These are phyloP conservation scores for Fusarium algeriense DNA, from an alignment of 2,329 filamentous ascomycete genomes.

Conservation along the genomic window DNA sequence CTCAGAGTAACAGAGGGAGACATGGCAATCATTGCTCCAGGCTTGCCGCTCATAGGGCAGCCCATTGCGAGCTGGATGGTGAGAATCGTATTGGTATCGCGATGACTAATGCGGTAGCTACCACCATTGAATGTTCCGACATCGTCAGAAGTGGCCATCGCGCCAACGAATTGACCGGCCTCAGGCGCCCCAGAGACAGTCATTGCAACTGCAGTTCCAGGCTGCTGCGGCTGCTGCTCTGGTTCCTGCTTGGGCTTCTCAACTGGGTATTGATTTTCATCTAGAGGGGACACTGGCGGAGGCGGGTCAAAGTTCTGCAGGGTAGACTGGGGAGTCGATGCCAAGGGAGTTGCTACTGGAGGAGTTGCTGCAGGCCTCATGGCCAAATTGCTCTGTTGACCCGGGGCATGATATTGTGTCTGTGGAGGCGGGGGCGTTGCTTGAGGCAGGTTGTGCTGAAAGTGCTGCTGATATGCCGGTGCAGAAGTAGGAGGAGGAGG, in stretches of 20 bases:
- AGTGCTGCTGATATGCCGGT: slow-evolving; percentile 41
- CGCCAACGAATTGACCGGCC: slow-evolving; percentile 72
- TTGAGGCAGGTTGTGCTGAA: slow-evolving; percentile 43
- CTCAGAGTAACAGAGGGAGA: slow-evolving; percentile 86
- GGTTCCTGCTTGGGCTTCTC: slow-evolving; percentile 48
- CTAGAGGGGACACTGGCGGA: slow-evolving; percentile 42
- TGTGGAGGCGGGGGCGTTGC: slow-evolving; percentile 40
- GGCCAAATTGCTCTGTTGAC: slow-evolving; percentile 37
- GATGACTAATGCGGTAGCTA: slow-evolving; percentile 91
- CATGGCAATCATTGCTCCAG: slow-evolving; percentile 96
- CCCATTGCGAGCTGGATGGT: slow-evolving; percentile 92
- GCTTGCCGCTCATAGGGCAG: slow-evolving; percentile 83
- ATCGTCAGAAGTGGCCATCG: slow-evolving; percentile 76
- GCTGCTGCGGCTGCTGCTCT: slow-evolving; percentile 41
- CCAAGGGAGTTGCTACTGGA: slow-evolving; percentile 44
- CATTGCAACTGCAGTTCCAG: slow-evolving; percentile 48
- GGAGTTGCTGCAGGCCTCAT: slow-evolving; percentile 38
- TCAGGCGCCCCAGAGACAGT: slow-evolving; percentile 56
- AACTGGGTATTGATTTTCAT: slow-evolving; percentile 42
- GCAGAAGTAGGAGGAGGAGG: slow-evolving; percentile 43
- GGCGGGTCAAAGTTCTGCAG: slow-evolving; percentile 48
- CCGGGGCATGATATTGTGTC: slow-evolving; percentile 44
- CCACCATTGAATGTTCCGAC: slow-evolving; percentile 98
- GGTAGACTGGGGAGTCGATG: slow-evolving; percentile 38
- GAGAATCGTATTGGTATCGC: slow-evolving; percentile 89